Conservation (phyloP, 2,329 filamentous ascomycete genomes). For the Cladosporium sp. region DNA sequence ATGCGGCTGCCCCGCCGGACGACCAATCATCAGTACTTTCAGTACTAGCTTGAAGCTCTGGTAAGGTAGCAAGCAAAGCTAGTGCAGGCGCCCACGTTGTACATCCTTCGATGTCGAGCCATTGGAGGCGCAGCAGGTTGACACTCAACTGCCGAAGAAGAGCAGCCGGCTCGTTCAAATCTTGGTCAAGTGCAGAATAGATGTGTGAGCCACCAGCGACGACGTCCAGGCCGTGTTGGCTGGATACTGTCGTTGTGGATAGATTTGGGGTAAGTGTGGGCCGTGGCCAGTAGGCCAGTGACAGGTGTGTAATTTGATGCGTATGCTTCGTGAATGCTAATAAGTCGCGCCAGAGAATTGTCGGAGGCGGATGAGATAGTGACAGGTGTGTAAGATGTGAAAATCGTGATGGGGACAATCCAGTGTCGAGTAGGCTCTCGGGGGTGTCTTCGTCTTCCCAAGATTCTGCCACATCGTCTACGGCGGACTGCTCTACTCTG, state of each 20-base stretch:
- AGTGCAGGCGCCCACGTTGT: conserved; percentile 57
- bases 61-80: conserved; percentile 19
- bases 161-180: conserved; percentile 58
- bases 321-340: conserved; percentile 55
- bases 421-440: conserved; percentile 30
- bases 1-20: conserved; percentile 29
- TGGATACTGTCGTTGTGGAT: conserved; percentile 47
- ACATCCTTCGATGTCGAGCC: conserved; percentile 65
- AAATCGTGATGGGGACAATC: conserved; percentile 45
- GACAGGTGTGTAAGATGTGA: conserved; percentile 59
- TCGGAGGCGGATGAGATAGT: conserved; percentile 54
- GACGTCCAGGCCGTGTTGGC: conserved; percentile 45
- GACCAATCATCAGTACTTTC: conserved; percentile 22
- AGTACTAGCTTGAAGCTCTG: neutral
- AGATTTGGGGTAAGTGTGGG: conserved; percentile 61
- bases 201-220: conserved; percentile 54
- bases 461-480: conserved; percentile 43
- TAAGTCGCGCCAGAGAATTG: conserved; percentile 58
- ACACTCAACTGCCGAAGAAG: conserved; percentile 59
- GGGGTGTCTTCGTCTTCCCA: conserved; percentile 47
- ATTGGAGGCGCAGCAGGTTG: conserved; percentile 60
- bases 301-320: conserved; percentile 62
- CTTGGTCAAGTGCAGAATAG: conserved; percentile 56
- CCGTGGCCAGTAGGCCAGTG: conserved; percentile 63
- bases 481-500: conserved; percentile 35